These are phyloP conservation scores for Diplocarpon mali DNA, from an alignment of 2,329 filamentous ascomycete species.

Conservation along the genomic window DNA sequence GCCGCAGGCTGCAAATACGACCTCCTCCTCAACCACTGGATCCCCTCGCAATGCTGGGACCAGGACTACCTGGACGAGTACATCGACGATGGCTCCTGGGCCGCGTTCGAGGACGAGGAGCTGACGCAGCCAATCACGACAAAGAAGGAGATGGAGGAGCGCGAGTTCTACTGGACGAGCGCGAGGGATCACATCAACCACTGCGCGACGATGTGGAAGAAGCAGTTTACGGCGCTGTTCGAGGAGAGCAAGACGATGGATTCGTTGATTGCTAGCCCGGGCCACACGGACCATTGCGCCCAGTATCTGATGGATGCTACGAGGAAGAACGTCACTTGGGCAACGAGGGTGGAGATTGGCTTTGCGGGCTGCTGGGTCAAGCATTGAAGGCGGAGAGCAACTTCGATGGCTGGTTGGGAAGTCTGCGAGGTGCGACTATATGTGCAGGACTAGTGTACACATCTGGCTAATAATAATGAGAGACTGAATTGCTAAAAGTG, in stretches of 20 bases:
- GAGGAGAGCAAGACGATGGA: constrained; percentile 19
- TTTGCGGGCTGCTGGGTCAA: constrained; percentile 11
- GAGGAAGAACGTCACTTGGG: neutral
- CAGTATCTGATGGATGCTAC: constrained; percentile 4
- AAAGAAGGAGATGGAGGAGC: constrained; percentile 6
- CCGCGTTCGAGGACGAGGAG: constrained; percentile 4
- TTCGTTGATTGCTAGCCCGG: constrained; percentile 1
- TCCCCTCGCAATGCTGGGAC: constrained; percentile 8
- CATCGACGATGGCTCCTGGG: constrained; percentile 7
- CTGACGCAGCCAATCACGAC: constrained; percentile 4
- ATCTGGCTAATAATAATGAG: no score
- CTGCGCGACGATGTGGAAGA: constrained; percentile 31
- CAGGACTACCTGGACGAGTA: constrained; percentile 8
- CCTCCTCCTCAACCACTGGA: constrained; percentile 8
- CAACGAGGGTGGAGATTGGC: constrained; percentile 7
- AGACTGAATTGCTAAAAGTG: no score
- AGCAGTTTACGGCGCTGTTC: constrained; percentile 30
- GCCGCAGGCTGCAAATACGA: constrained; percentile 7
- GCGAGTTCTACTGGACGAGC: constrained; percentile 7
- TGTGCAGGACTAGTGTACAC: no score
- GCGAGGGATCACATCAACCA: constrained; percentile 28
- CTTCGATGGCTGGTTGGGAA: neutral
- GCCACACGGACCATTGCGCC: constrained; percentile 11
- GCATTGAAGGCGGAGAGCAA: neutral
- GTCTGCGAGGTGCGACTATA: no score